A percentile compares a stretch with the other conserved stretches of the same genome.
Conservation (phyloP, 129 eudicot species). For the Tagetes erecta region DNA sequence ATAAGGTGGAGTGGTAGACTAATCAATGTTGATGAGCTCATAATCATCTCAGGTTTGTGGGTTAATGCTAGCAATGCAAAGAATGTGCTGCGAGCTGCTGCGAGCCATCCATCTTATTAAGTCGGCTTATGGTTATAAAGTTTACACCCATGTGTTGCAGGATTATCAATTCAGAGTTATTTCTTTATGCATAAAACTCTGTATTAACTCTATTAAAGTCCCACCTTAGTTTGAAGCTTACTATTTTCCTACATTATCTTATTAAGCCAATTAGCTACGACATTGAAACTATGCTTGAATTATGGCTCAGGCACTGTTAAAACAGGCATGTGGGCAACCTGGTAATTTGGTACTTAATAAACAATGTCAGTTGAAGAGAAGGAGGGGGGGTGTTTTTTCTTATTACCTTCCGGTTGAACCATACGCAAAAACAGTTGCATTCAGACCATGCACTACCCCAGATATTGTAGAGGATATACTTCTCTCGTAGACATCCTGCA, state of each 20-base stretch:
- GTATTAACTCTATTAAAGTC: too few species aligned
- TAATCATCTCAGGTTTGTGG: slow-evolving; percentile 4
- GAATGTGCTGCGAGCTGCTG: neutral
- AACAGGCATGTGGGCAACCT: slow-evolving; percentile 1
- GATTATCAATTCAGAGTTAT: neutral
- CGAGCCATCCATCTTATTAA: neutral
- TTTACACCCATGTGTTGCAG: neutral
- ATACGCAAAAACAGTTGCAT: slow-evolving; percentile 96
- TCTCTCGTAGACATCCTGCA: slow-evolving; percentile 80
- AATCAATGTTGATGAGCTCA: neutral
- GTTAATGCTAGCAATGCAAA: neutral
- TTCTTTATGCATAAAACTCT: neutral
- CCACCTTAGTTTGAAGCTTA: slow-evolving; percentile 8
- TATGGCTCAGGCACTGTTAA: slow-evolving; percentile 4
- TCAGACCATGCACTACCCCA: slow-evolving; percentile 91
- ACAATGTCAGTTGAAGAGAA: neutral
- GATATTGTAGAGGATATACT: slow-evolving; percentile 74
- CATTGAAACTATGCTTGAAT: neutral
- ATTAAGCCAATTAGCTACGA: slow-evolving; percentile 7
- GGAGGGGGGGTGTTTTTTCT: slow-evolving; percentile 5
- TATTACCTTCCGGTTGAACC: slow-evolving; percentile 94
- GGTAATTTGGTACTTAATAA: neutral
- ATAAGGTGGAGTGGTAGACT: neutral
- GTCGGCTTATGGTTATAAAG: neutral
- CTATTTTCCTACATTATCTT: neutral